phyloP scores from a whole-genome alignment of 805 yeast genomes.

The Metschnikowia lachancei region DNA sequence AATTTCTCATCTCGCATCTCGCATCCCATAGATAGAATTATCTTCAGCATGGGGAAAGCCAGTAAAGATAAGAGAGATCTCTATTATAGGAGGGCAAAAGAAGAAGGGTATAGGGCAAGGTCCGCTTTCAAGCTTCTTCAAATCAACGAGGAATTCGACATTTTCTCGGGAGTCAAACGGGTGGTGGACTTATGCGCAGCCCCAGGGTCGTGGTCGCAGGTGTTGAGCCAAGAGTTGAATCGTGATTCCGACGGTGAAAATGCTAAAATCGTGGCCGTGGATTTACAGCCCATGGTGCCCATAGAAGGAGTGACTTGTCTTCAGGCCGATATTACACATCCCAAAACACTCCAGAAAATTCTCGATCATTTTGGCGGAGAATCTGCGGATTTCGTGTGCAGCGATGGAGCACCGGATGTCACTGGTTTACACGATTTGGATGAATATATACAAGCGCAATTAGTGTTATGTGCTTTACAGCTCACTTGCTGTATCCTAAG shows the following conservation, averaged over 20 bases:
- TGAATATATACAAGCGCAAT: conserved; percentile 94
- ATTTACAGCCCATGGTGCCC: conserved; percentile 96
- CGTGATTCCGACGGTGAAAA: conserved; percentile 29
- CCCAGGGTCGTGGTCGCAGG: conserved; percentile 86
- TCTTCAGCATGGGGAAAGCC: conserved; percentile 67
- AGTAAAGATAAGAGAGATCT: conserved; percentile 93
- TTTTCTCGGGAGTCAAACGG: conserved; percentile 67
- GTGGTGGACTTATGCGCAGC: conserved; percentile 97
- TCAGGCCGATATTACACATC: conserved; percentile 98
- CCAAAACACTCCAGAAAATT: conserved; percentile 75
- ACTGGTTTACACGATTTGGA: conserved; percentile 96
- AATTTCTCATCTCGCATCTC: conserved; percentile 2
- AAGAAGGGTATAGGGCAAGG: conserved; percentile 96
- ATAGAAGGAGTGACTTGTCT: conserved; percentile 85
- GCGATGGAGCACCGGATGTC: conserved; percentile 99
- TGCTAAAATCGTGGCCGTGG: conserved; percentile 88
- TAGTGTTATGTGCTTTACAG: conserved; percentile 86
- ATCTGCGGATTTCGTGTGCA: conserved; percentile 91
- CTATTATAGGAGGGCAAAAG: conserved; percentile 91
- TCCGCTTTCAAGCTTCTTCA: conserved; percentile 94
- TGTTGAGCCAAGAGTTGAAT: conserved; percentile 64
- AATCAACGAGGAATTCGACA: conserved; percentile 83
- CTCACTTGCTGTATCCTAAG: conserved; percentile 84
- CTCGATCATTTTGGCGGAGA: conserved; percentile 83
- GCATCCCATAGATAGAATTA: background rate